Conservation (phyloP, 345 rosid species). For the Eucalyptus viminalis region DNA sequence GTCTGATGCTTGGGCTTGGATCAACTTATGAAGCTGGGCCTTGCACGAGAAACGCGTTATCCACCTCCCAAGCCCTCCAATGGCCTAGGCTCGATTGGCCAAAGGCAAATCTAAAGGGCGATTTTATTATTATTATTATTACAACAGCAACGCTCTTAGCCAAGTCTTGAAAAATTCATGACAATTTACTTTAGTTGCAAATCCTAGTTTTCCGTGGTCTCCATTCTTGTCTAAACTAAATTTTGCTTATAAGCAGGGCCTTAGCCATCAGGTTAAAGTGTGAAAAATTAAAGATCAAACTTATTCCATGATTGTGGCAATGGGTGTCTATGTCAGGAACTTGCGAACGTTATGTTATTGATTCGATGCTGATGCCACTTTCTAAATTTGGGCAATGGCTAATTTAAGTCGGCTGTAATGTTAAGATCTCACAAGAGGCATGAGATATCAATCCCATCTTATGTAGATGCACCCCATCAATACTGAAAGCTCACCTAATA, state of each 20-base stretch:
- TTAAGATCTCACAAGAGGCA: neutral
- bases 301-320: neutral
- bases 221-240: neutral
- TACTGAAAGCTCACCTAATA: neutral
- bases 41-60: neutral
- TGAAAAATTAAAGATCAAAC: neutral
- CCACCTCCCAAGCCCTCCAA: neutral
- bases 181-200: neutral
- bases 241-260: neutral
- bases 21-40: neutral
- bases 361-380: neutral
- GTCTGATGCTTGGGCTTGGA: neutral
- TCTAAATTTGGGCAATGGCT: neutral
- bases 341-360: neutral
- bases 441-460: neutral
- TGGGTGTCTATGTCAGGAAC: fast-evolving
- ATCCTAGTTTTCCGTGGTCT: neutral
- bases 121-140: neutral
- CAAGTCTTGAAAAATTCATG: neutral
- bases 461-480: neutral
- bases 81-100: neutral
- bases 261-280: neutral
- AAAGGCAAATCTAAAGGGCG: neutral
- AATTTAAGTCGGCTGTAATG: neutral
- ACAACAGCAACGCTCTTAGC: neutral